These are phyloP conservation scores for Fusarium chlamydosporum DNA, from an alignment of 2,329 filamentous ascomycete species.

Conservation along the genomic window DNA sequence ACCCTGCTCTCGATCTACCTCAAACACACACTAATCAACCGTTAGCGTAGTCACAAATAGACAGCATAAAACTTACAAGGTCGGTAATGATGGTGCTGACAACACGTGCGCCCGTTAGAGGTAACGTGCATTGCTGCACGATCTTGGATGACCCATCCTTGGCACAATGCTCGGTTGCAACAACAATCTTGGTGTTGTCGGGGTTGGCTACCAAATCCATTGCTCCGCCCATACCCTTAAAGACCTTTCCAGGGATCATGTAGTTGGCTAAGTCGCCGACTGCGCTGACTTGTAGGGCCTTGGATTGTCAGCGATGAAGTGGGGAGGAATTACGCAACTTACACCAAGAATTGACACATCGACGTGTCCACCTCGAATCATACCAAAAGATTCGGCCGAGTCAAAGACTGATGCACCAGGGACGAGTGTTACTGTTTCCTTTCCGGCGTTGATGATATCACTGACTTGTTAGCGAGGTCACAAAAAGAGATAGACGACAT, in stretches of 20 bases:
- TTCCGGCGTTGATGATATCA: conserved; percentile 88
- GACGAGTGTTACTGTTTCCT: conserved; percentile 86
- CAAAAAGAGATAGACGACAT: conserved; percentile 37
- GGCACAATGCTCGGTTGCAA: conserved; percentile 77
- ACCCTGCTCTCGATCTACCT: conserved; percentile 74
- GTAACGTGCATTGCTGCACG: conserved; percentile 73
- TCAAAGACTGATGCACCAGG: conserved; percentile 84
- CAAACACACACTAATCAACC: conserved; percentile 72
- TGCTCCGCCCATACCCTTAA: conserved; percentile 88
- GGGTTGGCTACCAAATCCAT: conserved; percentile 82
- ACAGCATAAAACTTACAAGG: conserved; percentile 65
- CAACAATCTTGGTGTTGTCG: conserved; percentile 78
- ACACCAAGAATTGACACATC: conserved; percentile 85
- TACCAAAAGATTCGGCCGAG: conserved; percentile 84
- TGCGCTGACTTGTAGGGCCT: conserved; percentile 82
- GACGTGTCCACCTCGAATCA: conserved; percentile 88
- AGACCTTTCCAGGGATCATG: conserved; percentile 89
- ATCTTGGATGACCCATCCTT: conserved; percentile 78
- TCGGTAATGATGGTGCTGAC: conserved; percentile 82
- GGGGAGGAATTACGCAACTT: conserved; percentile 35
- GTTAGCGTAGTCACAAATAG: conserved; percentile 18
- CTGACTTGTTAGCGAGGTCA: conserved; percentile 48
- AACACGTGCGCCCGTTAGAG: conserved; percentile 75
- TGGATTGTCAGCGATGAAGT: conserved; percentile 26
- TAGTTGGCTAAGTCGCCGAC: conserved; percentile 87